These are phyloP conservation scores for Bocquillonia castaneifolia DNA, from an alignment of 441 rosid genomes.

Conservation along the genomic window DNA sequence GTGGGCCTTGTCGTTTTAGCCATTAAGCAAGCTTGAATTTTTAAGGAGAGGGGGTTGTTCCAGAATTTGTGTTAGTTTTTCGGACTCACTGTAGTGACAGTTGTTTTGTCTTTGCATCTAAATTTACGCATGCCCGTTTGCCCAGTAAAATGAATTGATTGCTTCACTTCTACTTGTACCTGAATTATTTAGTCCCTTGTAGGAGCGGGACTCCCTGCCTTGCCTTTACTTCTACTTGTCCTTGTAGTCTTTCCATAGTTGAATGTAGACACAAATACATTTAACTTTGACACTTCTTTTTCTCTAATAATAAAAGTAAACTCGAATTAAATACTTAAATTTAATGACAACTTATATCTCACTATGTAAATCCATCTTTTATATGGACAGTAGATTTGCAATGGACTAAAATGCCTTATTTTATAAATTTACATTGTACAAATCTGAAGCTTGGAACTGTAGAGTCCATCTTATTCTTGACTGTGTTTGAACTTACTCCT, in stretches of 20 bases:
- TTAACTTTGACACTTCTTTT: not conserved
- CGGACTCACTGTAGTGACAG: slow-evolving; percentile 4
- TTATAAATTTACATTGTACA: not conserved
- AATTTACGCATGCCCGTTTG: slow-evolving; percentile 24
- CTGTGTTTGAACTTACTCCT: not conserved
- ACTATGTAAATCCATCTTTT: not conserved
- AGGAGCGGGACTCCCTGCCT: slow-evolving; percentile 11
- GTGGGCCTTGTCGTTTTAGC: slow-evolving; percentile 22
- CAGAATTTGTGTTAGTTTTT: slow-evolving; percentile 21
- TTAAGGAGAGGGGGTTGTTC: not conserved
- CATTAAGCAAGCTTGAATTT: not conserved
- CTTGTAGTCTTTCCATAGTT: not conserved
- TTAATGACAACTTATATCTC: not conserved
- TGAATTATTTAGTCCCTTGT: slow-evolving; percentile 10
- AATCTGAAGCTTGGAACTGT: not conserved
- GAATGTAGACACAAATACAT: not conserved
- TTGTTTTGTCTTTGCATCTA: slow-evolving; percentile 18
- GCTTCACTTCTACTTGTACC: slow-evolving; percentile 15
- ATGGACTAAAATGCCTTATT: not conserved
- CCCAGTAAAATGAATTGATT: slow-evolving; percentile 22
- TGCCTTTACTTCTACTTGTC: slow-evolving; percentile 6
- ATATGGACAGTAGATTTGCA: too few relatives aligned
- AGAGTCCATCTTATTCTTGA: not conserved
- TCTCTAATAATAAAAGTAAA: not conserved
- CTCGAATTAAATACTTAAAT: not conserved